Percentiles rank a stretch among this genome's conserved stretches.
Evolutionary conservation across 1,139 yeast species (phyloP).

Genomic region (Pichia terricola): DNA sequence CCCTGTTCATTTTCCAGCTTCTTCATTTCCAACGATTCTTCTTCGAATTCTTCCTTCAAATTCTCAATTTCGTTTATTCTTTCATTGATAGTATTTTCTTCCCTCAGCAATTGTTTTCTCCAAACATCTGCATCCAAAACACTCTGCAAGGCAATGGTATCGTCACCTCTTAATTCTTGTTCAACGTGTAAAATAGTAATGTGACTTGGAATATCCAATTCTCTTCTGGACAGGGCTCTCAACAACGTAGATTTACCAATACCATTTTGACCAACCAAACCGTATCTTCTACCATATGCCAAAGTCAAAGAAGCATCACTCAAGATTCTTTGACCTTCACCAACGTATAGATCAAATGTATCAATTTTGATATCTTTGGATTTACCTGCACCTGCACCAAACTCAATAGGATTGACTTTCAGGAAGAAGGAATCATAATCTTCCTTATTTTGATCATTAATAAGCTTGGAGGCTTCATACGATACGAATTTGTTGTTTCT

Average conservation of each 20-base stretch:
- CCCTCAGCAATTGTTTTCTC: conserved; percentile 81
- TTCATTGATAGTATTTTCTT: conserved; percentile 65
- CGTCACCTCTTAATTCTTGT: conserved; percentile 94
- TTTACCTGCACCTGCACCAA: conserved; percentile 86
- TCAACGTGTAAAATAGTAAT: conserved; percentile 94
- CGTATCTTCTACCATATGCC: conserved; percentile 90
- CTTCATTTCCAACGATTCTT: conserved; percentile 68
- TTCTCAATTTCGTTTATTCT: conserved; percentile 67
- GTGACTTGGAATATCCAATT: conserved; percentile 85
- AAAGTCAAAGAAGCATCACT: conserved; percentile 81
- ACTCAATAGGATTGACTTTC: conserved; percentile 89
- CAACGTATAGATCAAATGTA: conserved; percentile 86
- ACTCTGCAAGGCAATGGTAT: conserved; percentile 78
- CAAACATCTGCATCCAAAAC: conserved; percentile 98
- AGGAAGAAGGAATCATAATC: conserved; percentile 92
- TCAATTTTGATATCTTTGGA: conserved; percentile 92
- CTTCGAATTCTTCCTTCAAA: conserved; percentile 65
- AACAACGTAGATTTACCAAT: conserved; percentile 94
- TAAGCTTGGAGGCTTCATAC: conserved; percentile 87
- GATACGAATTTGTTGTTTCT: conserved; percentile 79
- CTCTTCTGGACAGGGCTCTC: conserved; percentile 88
- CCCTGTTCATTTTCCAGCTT: conserved; percentile 83
- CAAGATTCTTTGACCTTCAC: conserved; percentile 88
- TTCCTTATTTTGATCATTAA: conserved; percentile 51
- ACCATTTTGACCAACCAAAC: conserved; percentile 98